These are phyloP conservation scores for Vitis amurensis DNA, from an alignment of 164 flowering plant species.

Conservation along the genomic window DNA sequence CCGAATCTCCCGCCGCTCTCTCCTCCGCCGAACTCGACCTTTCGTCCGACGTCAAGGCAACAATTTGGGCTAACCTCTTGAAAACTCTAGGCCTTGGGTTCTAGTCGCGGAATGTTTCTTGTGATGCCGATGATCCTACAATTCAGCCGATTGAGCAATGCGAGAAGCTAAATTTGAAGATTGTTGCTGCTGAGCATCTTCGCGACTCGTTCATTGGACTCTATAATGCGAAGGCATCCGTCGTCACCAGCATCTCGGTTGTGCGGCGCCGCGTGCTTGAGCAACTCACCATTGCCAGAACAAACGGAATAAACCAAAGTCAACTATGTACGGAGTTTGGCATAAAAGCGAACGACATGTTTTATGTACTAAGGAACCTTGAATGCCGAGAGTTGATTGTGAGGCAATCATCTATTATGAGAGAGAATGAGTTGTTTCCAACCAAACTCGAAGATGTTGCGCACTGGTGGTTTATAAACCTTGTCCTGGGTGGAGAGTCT, in stretches of 20 bases:
- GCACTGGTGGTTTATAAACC: slow-evolving; percentile 66
- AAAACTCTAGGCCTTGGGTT: slow-evolving; percentile 51
- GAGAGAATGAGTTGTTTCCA: slow-evolving; percentile 47
- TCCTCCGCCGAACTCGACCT: too few species aligned
- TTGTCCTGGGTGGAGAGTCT: slow-evolving; percentile 16
- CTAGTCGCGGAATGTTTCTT: slow-evolving; percentile 2
- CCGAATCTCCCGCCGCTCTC: too few species aligned
- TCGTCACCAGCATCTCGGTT: slow-evolving; percentile 37
- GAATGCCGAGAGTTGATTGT: slow-evolving; percentile 71
- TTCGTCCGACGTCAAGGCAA: slow-evolving; percentile 29
- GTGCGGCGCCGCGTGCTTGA: slow-evolving; percentile 54
- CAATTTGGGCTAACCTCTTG: slow-evolving; percentile 51
- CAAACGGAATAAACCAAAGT: slow-evolving; percentile 5
- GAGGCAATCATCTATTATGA: slow-evolving; percentile 68
- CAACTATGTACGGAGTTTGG: slow-evolving; percentile 77
- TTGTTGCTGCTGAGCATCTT: slow-evolving; percentile 60
- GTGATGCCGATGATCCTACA: slow-evolving; percentile 17
- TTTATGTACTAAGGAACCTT: slow-evolving; percentile 67
- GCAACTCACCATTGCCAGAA: slow-evolving; percentile 61
- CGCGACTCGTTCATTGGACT: slow-evolving; percentile 72
- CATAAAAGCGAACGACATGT: slow-evolving; percentile 62
- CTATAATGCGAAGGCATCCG: slow-evolving; percentile 45
- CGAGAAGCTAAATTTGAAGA: slow-evolving; percentile 42
- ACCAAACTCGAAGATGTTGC: slow-evolving; percentile 66
- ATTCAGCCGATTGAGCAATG: slow-evolving; percentile 35